Evolutionary conservation across 1,284 basidiomycete species (phyloP).

Genomic region (Schizophyllum amplum): DNA sequence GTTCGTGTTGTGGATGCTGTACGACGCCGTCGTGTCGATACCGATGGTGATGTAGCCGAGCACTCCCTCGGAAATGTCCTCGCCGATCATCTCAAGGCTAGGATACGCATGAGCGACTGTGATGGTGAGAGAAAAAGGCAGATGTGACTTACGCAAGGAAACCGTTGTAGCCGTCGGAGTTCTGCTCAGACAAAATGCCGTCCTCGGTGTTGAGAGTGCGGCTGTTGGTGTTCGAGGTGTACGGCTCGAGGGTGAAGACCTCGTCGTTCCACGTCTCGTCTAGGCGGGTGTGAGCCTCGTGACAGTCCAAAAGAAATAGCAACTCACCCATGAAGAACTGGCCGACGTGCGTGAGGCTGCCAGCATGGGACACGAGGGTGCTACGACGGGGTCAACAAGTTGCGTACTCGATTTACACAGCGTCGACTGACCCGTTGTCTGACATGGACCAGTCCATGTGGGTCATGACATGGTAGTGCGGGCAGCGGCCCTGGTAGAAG

Average conservation of each 20-base stretch:
- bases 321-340: conserved; percentile 25
- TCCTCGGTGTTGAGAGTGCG: conserved; percentile 21
- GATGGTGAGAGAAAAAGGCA: background rate
- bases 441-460: conserved; percentile 20
- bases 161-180: conserved; percentile 21
- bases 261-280: conserved; percentile 32
- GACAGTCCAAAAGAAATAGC: background rate
- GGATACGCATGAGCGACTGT: background rate
- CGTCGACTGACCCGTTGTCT: conserved; percentile 25
- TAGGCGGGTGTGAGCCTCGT: conserved; percentile 14
- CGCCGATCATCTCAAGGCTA: conserved; percentile 6
- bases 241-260: conserved; percentile 21
- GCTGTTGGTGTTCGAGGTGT: conserved; percentile 18
- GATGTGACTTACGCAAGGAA: conserved; percentile 17
- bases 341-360: conserved; percentile 27
- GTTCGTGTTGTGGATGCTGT: background rate
- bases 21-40: conserved; percentile 3
- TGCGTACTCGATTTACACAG: conserved; percentile 2
- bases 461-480: conserved; percentile 25
- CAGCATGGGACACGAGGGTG: conserved; percentile 23
- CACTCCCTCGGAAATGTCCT: conserved; percentile 9
- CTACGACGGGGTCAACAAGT: conserved; percentile 13
- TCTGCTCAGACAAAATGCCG: conserved; percentile 16
- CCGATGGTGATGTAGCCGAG: conserved; percentile 11
- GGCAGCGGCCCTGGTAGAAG: conserved; percentile 24